These are phyloP conservation scores for Juglanconis sp. DNA, from an alignment of 2,329 filamentous ascomycete genomes.

Conservation along the genomic window DNA sequence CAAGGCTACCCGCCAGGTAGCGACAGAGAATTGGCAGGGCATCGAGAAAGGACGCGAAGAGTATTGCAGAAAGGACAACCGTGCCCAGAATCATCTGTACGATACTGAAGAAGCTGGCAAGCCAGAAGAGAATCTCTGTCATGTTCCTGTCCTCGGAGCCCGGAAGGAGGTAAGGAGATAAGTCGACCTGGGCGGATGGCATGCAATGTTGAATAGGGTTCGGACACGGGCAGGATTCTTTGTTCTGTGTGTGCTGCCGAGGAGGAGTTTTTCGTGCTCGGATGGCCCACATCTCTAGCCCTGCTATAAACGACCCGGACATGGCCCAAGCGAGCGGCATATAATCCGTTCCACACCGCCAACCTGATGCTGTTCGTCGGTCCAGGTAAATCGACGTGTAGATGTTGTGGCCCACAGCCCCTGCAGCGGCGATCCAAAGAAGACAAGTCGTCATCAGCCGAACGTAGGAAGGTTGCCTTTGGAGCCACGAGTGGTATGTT, in stretches of 20 bases:
- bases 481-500: not conserved
- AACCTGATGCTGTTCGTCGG: not conserved
- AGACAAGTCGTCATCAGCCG: not conserved
- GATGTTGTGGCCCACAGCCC: not conserved
- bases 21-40: not conserved
- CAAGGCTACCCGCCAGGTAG: not conserved
- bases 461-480: not conserved
- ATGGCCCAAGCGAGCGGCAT: slow-evolving; percentile 2
- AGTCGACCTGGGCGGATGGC: not conserved
- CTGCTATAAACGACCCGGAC: not conserved
- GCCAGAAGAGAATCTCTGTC: slow-evolving; percentile 3
- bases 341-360: not conserved
- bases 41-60: slow-evolving; percentile 5
- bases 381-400: slow-evolving; percentile 6
- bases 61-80: not conserved
- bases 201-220: no score
- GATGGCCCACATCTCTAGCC: not conserved
- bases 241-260: not conserved
- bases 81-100: slow-evolving; percentile 1
- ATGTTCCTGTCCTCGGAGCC: not conserved
- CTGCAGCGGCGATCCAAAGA: not conserved
- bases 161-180: not conserved
- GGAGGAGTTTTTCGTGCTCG: not conserved
- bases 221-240: not conserved
- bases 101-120: not conserved